Base-by-base conservation (phyloP, 805 yeast species). In the Lachancea sp. region DNA sequence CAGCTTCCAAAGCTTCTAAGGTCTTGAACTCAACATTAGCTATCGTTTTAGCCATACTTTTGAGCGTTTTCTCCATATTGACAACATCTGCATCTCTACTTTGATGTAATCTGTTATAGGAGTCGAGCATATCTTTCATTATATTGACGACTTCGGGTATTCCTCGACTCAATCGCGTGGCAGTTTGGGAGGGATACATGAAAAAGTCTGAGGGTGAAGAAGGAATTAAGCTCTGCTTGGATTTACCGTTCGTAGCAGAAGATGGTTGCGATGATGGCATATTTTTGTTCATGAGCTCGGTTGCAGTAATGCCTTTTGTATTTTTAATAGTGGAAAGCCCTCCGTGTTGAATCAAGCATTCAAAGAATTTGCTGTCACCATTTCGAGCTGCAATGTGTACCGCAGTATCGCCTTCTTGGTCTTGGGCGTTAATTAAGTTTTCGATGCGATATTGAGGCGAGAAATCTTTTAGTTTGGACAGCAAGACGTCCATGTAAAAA, bases 321-420 rank as follows among this genome's bases (percentile, higher is more conserved):
- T 60, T 78, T 75, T 54, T 71, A 74, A 58, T 77, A 68, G 50
- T 77, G 54, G 43, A 76, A 24, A 57, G 45, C 3, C 61, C 61
- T 8, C 64, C 63, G 42, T 51, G 54, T 13, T 49, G 45, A 0
- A 56, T 34, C 11, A 60, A 41, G 3, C 52, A 53, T 24, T 55
- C 51, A 38, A 52, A 60, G 42, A 60, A 60, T 4, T 40, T 30
- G 29, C 49, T 81, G 51, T 86, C 89, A 8, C 94, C 94, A 50
- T 78, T 76, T 17, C 68, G 73, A 50, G 88, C 94, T 47, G 78
- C 84, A 45, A 86, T 63, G 58, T 92, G 98, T 32, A 94, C 69
- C 0, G 97, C 94, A 0, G 98, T 87, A 63, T 89, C 85, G 0
- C 96, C 96, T 29, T 82, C 78, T 2, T 67, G 65, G 52, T 89